phyloP scores from a whole-genome alignment of 2,329 filamentous ascomycete species.

The Pseudogymnoascus pannorum region DNA sequence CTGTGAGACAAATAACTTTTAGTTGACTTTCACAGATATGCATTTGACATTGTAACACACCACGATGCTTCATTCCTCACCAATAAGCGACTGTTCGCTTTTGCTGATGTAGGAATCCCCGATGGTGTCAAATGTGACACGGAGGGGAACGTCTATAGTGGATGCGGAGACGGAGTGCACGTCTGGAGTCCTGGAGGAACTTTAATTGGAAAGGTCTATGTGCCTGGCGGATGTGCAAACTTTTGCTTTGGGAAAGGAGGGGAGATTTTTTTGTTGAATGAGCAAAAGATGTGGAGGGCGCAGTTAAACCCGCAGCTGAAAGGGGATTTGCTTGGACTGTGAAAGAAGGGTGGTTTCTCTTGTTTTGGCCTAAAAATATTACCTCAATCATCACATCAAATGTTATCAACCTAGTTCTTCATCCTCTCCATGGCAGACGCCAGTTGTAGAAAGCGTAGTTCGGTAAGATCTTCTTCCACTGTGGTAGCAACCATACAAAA shows the following conservation, averaged over 20 bases:
- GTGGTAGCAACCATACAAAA: background rate
- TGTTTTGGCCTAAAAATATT: background rate
- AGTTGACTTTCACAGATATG: conserved; percentile 15
- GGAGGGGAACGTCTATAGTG: conserved; percentile 48
- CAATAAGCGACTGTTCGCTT: conserved; percentile 44
- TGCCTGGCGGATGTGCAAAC: conserved; percentile 22
- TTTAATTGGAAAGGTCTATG: conserved; percentile 43
- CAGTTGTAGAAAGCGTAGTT: background rate
- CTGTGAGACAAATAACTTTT: background rate
- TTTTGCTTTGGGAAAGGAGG: conserved; percentile 26
- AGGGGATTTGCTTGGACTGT: conserved; percentile 17
- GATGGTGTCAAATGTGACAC: conserved; percentile 52
- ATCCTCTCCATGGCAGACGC: background rate
- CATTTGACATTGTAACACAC: conserved; percentile 18
- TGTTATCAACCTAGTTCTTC: too few relatives aligned
- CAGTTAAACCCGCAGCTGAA: conserved; percentile 16
- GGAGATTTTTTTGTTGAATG: conserved; percentile 24
- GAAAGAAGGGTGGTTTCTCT: background rate
- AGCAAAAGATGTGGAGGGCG: conserved; percentile 21
- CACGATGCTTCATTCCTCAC: conserved; percentile 18
- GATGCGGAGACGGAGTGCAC: conserved; percentile 47
- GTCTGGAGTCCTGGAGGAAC: conserved; percentile 44
- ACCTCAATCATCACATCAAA: background rate
- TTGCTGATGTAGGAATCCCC: conserved; percentile 44
- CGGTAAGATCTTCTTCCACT: background rate